Conservation (phyloP, 805 yeast genomes). For the Starmerella etchellsii region DNA sequence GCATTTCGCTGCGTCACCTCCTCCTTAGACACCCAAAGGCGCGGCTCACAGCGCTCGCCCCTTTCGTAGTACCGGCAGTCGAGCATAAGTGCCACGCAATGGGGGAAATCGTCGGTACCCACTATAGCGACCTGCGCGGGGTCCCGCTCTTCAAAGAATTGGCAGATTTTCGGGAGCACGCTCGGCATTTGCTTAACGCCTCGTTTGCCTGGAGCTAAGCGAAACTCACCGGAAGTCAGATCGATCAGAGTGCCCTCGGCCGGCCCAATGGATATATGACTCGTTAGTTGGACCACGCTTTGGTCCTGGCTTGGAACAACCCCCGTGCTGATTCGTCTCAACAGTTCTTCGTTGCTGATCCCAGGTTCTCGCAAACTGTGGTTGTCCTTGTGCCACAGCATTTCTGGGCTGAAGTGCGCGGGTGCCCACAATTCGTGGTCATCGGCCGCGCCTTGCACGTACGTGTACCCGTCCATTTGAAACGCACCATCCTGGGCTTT, state of each 20-base stretch:
- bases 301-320: not conserved
- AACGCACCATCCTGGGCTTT: slow-evolving; percentile 47
- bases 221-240: slow-evolving; percentile 3
- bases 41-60: slow-evolving; percentile 21
- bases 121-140: slow-evolving; percentile 33
- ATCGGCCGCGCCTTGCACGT: slow-evolving; percentile 90
- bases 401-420: slow-evolving; percentile 34
- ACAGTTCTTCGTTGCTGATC: slow-evolving; percentile 26
- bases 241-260: not conserved
- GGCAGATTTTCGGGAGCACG: slow-evolving; percentile 34
- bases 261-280: not conserved
- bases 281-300: not conserved
- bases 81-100: slow-evolving; percentile 44
- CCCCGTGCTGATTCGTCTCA: not conserved
- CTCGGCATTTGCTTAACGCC: slow-evolving; percentile 52
- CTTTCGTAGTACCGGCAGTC: slow-evolving; percentile 40
- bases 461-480: slow-evolving; percentile 37
- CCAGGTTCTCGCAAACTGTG: slow-evolving; percentile 24
- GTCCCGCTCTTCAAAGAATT: slow-evolving; percentile 16
- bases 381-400: slow-evolving; percentile 40
- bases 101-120: slow-evolving; percentile 56
- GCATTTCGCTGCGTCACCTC: slow-evolving; percentile 45
- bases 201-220: slow-evolving; percentile 36
- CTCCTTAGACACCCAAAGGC: slow-evolving; percentile 34
- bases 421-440: slow-evolving; percentile 82